These are phyloP conservation scores for Pseudogymnoascus sp. DNA, from an alignment of 2,329 filamentous ascomycete genomes.

Conservation along the genomic window DNA sequence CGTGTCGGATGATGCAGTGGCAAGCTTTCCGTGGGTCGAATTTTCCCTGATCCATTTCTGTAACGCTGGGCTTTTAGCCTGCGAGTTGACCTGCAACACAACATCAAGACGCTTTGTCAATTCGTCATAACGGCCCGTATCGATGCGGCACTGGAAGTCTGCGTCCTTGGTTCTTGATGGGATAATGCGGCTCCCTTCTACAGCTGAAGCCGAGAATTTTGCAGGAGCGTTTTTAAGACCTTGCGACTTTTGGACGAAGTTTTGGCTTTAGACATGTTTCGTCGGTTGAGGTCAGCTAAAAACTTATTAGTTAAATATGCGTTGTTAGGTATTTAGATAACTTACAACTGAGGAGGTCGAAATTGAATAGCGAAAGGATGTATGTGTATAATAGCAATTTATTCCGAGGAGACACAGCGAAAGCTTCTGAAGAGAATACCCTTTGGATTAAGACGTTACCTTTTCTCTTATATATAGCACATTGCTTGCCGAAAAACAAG, in stretches of 20 bases:
- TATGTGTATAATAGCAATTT: too few relatives aligned
- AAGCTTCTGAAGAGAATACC: too few relatives aligned
- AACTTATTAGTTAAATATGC: too few relatives aligned
- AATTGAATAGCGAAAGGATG: too few relatives aligned
- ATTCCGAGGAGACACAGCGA: too few relatives aligned
- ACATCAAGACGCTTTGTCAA: background rate
- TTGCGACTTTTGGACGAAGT: background rate
- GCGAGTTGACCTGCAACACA: constrained; percentile 1
- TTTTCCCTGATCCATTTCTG: constrained; percentile 5
- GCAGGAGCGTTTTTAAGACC: background rate
- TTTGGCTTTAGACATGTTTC: too few relatives aligned
- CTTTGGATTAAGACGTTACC: too few relatives aligned
- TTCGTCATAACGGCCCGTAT: background rate
- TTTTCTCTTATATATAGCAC: too few relatives aligned
- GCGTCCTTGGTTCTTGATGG: constrained; percentile 1
- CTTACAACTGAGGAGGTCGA: too few relatives aligned
- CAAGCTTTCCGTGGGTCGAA: constrained; percentile 2
- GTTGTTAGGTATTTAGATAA: too few relatives aligned
- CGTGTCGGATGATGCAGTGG: background rate
- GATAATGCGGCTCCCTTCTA: background rate
- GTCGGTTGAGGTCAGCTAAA: too few relatives aligned
- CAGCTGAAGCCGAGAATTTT: background rate
- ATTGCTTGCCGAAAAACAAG: too few relatives aligned
- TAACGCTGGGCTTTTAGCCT: background rate
- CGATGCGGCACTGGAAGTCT: background rate